Evolutionary conservation across 140 eudicot species (phyloP), one percentile per base, ranked within the genome.

Genomic region (Bidens hawaiensis): DNA sequence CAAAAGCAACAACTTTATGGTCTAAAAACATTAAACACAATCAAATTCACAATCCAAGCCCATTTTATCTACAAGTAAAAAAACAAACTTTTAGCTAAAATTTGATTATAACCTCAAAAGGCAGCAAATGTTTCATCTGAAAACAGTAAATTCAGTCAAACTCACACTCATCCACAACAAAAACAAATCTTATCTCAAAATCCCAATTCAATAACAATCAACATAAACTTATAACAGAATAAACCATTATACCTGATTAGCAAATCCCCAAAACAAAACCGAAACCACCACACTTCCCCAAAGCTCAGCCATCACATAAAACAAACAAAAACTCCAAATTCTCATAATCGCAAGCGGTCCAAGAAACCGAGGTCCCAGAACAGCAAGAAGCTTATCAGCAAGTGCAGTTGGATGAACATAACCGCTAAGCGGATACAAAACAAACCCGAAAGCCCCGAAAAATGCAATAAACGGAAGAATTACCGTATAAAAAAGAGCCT

Each of bases 231-330:
- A 53, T 41, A n/a, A 12, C 14, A 21, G 8, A 60, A 41, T 0
- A 54, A 49, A 55, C 4, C 89, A 34, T 17, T 2, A 31, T 76
- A 94, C 99, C 99, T 94, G 99, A 81, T 94, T 94, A 38, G 99
- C 99, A 73, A 94, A 88, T 2, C 99, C 99, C 99, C 99, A 94
- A 74, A 94, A 88, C 78, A 94, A 87, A 17, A 94, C 99, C 0
- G 99, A 94, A 69, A 94, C 78, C 34, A 94, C 99, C 54, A 94
- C 99, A 81, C 99, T 94, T 17, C 99, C 99, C 99, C 96, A 91
- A 55, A 91, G 95, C 81, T 93, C 99, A 72, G 99, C 99, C 99
- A 93, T 93, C 43, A 93, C 99, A 88, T 93, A 88, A 68, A 93
- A 93, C 95, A 88, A 78, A 72, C 95, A 93, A 62, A 88, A 93